Conservation (phyloP, 108 stramenopile species). For the Cyclotella baltica region DNA sequence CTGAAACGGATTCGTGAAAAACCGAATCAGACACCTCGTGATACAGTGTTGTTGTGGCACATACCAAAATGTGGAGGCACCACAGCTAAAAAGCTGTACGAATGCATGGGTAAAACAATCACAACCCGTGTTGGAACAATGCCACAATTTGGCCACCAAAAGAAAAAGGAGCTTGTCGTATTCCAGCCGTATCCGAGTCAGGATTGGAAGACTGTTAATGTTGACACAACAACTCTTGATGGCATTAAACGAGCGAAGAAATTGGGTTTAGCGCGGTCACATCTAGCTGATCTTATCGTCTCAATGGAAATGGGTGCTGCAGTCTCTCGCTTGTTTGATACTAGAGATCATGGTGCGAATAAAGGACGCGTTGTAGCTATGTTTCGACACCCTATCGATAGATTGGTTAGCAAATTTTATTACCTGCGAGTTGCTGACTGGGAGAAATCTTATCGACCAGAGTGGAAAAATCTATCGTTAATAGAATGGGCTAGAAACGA, state of each 20-base stretch:
- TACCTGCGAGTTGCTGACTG: constrained; percentile 59
- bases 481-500: constrained; percentile 51
- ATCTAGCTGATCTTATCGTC: constrained; percentile 42
- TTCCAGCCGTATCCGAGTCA: constrained; percentile 17
- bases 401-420: constrained; percentile 64
- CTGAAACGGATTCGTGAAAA: constrained; percentile 13
- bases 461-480: constrained; percentile 51
- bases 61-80: constrained; percentile 59
- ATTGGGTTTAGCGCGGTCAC: constrained; percentile 45
- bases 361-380: constrained; percentile 52
- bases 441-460: constrained; percentile 61
- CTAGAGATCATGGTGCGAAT: constrained; percentile 37
- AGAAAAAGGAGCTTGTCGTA: constrained; percentile 39
- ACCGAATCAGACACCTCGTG: background rate
- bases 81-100: constrained; percentile 46
- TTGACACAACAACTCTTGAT: constrained; percentile 45
- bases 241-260: constrained; percentile 44
- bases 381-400: constrained; percentile 64
- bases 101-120: constrained; percentile 46
- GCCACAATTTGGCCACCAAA: constrained; percentile 36
- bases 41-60: constrained; percentile 47
- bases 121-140: constrained; percentile 26
- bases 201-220: constrained; percentile 47
- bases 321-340: constrained; percentile 32
- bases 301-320: constrained; percentile 41